Evolutionary conservation across 768 basidiomycete genomes (phyloP).

Genomic region (Ramaria sp.): DNA sequence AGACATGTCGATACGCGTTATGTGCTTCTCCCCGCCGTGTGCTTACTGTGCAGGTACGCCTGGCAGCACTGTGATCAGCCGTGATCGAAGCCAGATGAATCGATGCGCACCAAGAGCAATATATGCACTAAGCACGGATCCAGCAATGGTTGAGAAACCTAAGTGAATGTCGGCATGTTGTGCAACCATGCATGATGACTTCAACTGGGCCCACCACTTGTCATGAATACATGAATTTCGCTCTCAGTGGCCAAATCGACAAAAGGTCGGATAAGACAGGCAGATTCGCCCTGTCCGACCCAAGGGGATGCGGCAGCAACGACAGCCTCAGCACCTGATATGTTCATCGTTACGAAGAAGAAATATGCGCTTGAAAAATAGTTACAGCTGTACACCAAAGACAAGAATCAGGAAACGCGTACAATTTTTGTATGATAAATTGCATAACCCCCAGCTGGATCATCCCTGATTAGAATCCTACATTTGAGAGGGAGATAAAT

Average conservation of each 20-base stretch:
- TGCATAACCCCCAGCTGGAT: conserved; percentile 74
- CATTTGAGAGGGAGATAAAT: neutral
- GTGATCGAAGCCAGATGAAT: neutral
- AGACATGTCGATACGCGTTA: neutral
- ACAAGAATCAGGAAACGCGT: conserved; percentile 16
- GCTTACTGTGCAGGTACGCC: conserved; percentile 48
- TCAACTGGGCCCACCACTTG: conserved; percentile 42
- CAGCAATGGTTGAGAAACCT: conserved; percentile 87
- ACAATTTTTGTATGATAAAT: conserved; percentile 85
- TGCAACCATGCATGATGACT: conserved; percentile 1
- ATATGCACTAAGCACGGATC: conserved; percentile 81
- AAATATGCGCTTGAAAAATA: conserved; percentile 60
- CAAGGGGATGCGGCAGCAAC: conserved; percentile 91
- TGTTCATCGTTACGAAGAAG: conserved; percentile 85
- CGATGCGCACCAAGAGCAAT: conserved; percentile 47
- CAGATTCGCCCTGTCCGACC: conserved; percentile 85
- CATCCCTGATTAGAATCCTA: neutral
- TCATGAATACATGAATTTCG: conserved; percentile 84
- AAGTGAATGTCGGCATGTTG: neutral
- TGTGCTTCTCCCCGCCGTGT: neutral
- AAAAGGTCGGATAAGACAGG: conserved; percentile 77
- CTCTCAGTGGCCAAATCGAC: conserved; percentile 75
- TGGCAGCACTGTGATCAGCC: neutral
- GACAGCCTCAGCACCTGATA: conserved; percentile 92
- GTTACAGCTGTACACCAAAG: neutral